These are phyloP conservation scores for Sporothrix brunneoviolacea DNA, from an alignment of 2,329 filamentous ascomycete genomes.

Conservation along the genomic window DNA sequence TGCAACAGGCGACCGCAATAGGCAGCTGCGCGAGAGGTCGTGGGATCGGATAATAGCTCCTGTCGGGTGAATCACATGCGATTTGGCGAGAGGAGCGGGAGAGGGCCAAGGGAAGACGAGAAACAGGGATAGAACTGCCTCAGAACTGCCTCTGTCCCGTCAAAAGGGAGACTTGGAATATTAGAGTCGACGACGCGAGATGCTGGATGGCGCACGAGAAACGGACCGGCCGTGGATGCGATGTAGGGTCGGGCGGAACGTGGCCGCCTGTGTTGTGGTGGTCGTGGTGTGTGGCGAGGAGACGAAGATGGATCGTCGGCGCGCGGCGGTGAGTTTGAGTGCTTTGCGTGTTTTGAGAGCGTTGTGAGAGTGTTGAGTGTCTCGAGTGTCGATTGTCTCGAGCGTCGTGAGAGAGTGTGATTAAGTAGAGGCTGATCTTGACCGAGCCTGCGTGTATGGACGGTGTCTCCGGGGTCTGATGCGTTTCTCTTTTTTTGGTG, in stretches of 20 bases:
- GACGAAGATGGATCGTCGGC: slow-evolving; percentile 1
- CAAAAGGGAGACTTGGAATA: no score
- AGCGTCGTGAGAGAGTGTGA: no score
- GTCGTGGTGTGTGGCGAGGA: not conserved
- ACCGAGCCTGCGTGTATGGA: no score
- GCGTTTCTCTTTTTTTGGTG: no score
- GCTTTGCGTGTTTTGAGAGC: slow-evolving; percentile 4
- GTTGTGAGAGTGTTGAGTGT: not conserved
- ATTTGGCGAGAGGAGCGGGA: no score
- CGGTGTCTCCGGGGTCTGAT: no score
- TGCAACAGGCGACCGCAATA: not conserved
- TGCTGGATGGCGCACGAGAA: not conserved
- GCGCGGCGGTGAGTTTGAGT: slow-evolving; percentile 5
- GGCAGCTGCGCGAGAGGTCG: not conserved
- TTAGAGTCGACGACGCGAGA: no score
- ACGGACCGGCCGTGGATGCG: slow-evolving; percentile 6
- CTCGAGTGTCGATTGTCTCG: no score
- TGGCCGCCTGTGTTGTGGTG: not conserved
- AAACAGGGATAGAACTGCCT: not conserved
- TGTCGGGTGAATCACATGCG: not conserved
- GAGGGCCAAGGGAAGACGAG: not conserved
- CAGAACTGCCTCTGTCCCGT: no score
- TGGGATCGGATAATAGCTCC: no score
- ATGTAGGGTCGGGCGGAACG: not conserved
- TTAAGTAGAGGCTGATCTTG: slow-evolving; percentile 4